Base-by-base conservation (phyloP, 2,329 filamentous ascomycete species). In the Passalora sequoiae region DNA sequence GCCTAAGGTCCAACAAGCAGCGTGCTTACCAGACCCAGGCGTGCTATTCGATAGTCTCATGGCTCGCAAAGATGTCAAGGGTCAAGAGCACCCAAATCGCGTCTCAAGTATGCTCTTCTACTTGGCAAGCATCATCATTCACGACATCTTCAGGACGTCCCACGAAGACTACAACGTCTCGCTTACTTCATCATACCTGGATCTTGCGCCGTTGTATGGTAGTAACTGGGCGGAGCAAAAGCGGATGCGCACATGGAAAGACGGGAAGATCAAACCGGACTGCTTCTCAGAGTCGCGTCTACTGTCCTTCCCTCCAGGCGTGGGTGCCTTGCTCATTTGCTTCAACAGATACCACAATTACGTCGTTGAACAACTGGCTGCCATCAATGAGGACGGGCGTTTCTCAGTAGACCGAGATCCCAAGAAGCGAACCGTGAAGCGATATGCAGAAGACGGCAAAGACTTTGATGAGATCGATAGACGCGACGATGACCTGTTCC, bases 301-400 rank as follows among this genome's bases (percentile, higher is more conserved):
- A 1, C 65, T 85, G 4, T 75, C 77, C 3, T 82, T 85, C 44
- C 83, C 83, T 3, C 77, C 81, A 0, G 83, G 83, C 19, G 80
- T 84, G n/a, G 78, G 78, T 31, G 75, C 77, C 8, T 66, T 86
- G 51, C 62, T 87, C 27, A 78, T 86, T 51, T 76, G 84, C 66
- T 86, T 84, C 69, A 76, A 75, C 45, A 68, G 71, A 16, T 94
- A 94, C 67, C 91, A 96, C 67, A 96, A 97, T 66, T 76, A 92
- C 52, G 79, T 89, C 0, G 89, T 86, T 1, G 77, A 81, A 41
- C 84, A 91, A 48, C 70, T 96, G 13, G 85, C 85, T 0, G 69
- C 75, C n/a, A 91, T 96, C 65, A 95, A 96, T 57, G 89, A 96
- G 57, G 78, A 80, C 32, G 81, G 80, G 12, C 78, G 86, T 16